Conservation (phyloP, 768 basidiomycete genomes). For the Suillus clintonianus region DNA sequence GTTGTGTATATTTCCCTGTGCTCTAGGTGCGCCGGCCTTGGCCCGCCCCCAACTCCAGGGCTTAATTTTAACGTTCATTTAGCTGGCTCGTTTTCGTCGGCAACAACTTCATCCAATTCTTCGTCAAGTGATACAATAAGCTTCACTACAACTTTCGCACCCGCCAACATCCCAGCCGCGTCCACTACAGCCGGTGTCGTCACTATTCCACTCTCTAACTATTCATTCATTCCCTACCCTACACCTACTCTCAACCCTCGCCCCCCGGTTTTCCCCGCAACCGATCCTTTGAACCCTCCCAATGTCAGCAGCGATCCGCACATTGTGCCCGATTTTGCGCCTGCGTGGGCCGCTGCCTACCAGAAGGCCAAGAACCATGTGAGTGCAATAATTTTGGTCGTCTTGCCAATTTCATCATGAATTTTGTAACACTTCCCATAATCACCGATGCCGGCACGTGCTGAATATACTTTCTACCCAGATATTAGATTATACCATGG, state of each 20-base stretch:
- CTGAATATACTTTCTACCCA: conserved; percentile 12
- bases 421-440: neutral
- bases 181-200: conserved; percentile 18
- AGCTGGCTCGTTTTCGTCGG: too few species aligned
- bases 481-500: conserved; percentile 38
- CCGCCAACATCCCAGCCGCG: too few species aligned
- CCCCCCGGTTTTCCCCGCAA: conserved; percentile 49
- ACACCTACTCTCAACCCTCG: conserved; percentile 52
- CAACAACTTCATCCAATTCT: too few species aligned
- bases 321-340: conserved; percentile 39
- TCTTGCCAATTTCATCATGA: neutral
- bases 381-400: conserved; percentile 11
- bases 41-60: too few species aligned
- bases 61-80: too few species aligned
- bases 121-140: too few species aligned
- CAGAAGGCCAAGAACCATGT: conserved; percentile 55
- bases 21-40: neutral
- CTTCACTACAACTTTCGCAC: too few species aligned
- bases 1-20: neutral
- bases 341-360: conserved; percentile 54
- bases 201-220: conserved; percentile 34
- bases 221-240: conserved; percentile 56
- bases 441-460: neutral
- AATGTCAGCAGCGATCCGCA: conserved; percentile 39
- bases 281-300: conserved; percentile 54